Conservation (phyloP, 1,284 basidiomycete genomes). For the Trametes polyzona region DNA sequence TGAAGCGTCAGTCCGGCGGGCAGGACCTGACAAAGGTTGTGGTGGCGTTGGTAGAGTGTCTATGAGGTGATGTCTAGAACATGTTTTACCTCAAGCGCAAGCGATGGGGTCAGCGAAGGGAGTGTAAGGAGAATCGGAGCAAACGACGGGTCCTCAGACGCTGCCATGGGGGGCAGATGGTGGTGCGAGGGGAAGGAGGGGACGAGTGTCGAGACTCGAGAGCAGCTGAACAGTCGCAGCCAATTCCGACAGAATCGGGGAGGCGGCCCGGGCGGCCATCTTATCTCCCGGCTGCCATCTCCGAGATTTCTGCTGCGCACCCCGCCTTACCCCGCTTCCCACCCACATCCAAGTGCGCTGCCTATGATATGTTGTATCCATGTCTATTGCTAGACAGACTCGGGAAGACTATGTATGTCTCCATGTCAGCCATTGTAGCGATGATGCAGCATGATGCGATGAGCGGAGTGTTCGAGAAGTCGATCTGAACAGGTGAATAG, state of each 20-base stretch:
- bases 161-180: slow-evolving; percentile 34
- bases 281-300: slow-evolving; percentile 9
- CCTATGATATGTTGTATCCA: too few species aligned
- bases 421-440: too few species aligned
- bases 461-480: too few species aligned
- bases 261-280: slow-evolving; percentile 8
- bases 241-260: slow-evolving; percentile 7
- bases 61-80: neutral
- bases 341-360: neutral
- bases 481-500: too few species aligned
- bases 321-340: neutral
- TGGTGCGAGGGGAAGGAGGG: neutral
- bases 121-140: slow-evolving; percentile 56
- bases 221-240: neutral
- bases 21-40: slow-evolving; percentile 48
- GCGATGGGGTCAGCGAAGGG: slow-evolving; percentile 55
- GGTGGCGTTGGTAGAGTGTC: slow-evolving; percentile 10
- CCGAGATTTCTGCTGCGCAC: neutral
- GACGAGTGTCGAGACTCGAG: neutral
- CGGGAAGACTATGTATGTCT: too few species aligned
- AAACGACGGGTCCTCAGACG: slow-evolving; percentile 41
- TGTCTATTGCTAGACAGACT: too few species aligned
- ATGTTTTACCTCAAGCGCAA: slow-evolving; percentile 57
- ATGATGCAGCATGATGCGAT: too few species aligned
- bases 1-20: slow-evolving; percentile 71